Evolutionary conservation across 2,329 filamentous ascomycete genomes (phyloP), one percentile per base, ranked within the genome.

Genomic region (Sporothrix brasiliensis): DNA sequence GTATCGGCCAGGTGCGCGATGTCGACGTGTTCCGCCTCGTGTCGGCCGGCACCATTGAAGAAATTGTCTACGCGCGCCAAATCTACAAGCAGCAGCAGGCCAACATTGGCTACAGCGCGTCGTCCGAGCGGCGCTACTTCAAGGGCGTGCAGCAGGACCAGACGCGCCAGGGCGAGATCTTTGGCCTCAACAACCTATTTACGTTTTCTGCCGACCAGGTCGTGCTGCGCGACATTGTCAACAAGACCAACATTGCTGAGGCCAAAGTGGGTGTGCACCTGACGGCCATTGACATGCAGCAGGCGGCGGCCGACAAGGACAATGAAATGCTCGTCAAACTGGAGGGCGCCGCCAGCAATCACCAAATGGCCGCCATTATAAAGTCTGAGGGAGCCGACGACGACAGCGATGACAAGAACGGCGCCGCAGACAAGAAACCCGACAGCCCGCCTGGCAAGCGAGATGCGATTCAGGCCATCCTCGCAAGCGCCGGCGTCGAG

Each of bases 21-120:
- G 95, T 99, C 0, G 95, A 99, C 77, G 94, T 98, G 0, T 98
- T 97, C 78, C 89, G 95, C 4, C 87, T 99, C 1, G 89, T 99
- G 21, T 94, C 92, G 1, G 89, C 92, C 1, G 95, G 95, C 0
- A 98, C 95, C 0, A 93, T 99, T 19, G 95, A 99, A 77, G 95
- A 99, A 79, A 95, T 97, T 69, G 93, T 98, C 9, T 99, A 99
- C 76, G 95, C 94, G 0, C 87, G 95, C 7, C 95, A 99, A 76
- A 95, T 99, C 52, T 99, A 99, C 85, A 99, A 99, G 79, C 95
- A 99, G 77, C 95, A 99, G 77, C 95, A 98, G 81, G 94, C 95
- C 34, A 98, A 97, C 76, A 98, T 99, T 71, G 95, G 92, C 0
- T 98, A 99, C 79, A 96, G 90, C 47, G 95, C 95, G 0, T 96